A percentile compares a stretch with the other conserved stretches of the same genome.
These are phyloP conservation scores for Penicillium hesseltinei DNA, from an alignment of 2,329 filamentous ascomycete genomes.

Conservation along the genomic window DNA sequence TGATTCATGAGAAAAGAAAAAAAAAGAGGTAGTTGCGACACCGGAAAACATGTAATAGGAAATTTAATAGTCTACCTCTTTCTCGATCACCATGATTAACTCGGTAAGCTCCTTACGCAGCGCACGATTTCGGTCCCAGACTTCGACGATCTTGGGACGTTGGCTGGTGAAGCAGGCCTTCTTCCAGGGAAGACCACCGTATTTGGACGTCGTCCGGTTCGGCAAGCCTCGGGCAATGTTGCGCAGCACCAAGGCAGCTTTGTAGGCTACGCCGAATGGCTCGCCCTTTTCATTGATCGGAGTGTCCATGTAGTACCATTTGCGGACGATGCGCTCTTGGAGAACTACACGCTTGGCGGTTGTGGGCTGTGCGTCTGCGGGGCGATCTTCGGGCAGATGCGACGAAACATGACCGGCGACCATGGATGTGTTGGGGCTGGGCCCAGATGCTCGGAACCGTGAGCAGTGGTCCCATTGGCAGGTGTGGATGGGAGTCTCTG, in stretches of 20 bases:
- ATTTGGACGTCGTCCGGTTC: constrained; percentile 29
- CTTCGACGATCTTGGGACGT: constrained; percentile 38
- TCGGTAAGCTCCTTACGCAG: constrained; percentile 44
- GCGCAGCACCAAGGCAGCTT: constrained; percentile 47
- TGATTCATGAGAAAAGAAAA: constrained; percentile 13
- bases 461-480: constrained; percentile 43
- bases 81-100: constrained; percentile 43
- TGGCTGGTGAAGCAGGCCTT: constrained; percentile 42
- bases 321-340: constrained; percentile 41
- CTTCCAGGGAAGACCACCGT: constrained; percentile 38
- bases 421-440: constrained; percentile 37
- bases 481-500: constrained; percentile 34
- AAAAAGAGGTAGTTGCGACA: constrained; percentile 2
- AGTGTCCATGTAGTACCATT: constrained; percentile 43
- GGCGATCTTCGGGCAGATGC: constrained; percentile 39
- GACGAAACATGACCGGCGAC: constrained; percentile 43
- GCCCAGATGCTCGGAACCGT: constrained; percentile 34
- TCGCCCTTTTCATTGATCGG: constrained; percentile 44
- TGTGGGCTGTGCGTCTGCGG: constrained; percentile 34
- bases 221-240: constrained; percentile 48
- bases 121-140: constrained; percentile 42
- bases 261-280: constrained; percentile 48
- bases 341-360: constrained; percentile 38
- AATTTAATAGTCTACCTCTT: constrained; percentile 36
- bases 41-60: background rate